A percentile compares a stretch with the other conserved stretches of the same genome.
These are phyloP conservation scores for Fraxinus latifolia DNA, from an alignment of 305 asterid genomes.

Conservation along the genomic window DNA sequence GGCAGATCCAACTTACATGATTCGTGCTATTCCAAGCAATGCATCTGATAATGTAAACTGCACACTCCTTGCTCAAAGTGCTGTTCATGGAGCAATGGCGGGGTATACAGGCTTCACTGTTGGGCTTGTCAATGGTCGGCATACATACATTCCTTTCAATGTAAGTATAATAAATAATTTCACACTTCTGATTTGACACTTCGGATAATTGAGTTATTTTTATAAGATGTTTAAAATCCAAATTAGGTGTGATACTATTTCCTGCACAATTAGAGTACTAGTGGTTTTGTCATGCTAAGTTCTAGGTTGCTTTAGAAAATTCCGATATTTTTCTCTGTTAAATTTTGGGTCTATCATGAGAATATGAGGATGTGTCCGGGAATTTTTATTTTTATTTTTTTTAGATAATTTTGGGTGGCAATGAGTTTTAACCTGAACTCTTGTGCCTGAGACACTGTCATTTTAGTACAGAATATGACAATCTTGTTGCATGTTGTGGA, in stretches of 20 bases:
- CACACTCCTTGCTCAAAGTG: constrained; percentile 80
- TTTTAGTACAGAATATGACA: background rate
- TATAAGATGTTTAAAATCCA: background rate
- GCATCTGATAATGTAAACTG: constrained; percentile 79
- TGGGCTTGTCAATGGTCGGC: constrained; percentile 70
- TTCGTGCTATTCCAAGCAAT: constrained; percentile 77
- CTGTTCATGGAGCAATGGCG: constrained; percentile 85
- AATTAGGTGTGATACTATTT: background rate
- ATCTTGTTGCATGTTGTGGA: background rate
- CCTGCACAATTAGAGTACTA: background rate
- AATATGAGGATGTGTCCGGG: background rate
- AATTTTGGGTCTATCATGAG: background rate
- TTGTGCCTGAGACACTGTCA: background rate
- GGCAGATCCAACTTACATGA: constrained; percentile 82
- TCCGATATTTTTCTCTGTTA: background rate
- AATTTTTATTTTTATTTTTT: background rate
- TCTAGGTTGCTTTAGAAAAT: background rate
- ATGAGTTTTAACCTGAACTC: background rate
- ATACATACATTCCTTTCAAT: constrained; percentile 63
- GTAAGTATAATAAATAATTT: constrained; percentile 36
- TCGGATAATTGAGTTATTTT: background rate
- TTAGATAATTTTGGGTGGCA: background rate
- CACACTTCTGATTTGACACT: constrained; percentile 15
- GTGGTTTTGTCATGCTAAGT: background rate
- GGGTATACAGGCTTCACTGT: constrained; percentile 71